Conservation (phyloP, 2,329 filamentous ascomycete species). For the Fusarium coicis region DNA sequence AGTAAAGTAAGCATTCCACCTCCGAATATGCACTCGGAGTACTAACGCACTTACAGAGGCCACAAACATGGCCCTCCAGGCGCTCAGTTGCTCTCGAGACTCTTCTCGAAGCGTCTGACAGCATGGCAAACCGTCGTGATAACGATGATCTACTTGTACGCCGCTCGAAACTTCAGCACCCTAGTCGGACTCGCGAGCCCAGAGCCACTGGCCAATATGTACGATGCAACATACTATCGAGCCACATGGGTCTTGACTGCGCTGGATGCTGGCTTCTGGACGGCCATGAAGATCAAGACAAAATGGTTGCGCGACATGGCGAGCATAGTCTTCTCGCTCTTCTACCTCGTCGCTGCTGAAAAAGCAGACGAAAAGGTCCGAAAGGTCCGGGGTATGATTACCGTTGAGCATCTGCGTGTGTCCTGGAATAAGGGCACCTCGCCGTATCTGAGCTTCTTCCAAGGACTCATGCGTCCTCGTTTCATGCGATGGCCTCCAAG, state of each 20-base stretch:
- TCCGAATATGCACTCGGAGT: background rate
- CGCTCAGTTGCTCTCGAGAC: constrained; percentile 75
- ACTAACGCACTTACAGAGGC: constrained; percentile 66
- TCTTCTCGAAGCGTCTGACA: constrained; percentile 78
- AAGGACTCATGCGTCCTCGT: constrained; percentile 78
- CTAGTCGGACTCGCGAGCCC: constrained; percentile 90
- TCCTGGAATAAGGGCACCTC: constrained; percentile 96
- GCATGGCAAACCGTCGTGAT: constrained; percentile 90
- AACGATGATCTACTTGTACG: constrained; percentile 91
- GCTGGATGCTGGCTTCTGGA: constrained; percentile 97
- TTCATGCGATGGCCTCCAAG: constrained; percentile 85
- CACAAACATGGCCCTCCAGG: constrained; percentile 88
- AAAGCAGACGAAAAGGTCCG: constrained; percentile 96
- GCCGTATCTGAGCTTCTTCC: constrained; percentile 81
- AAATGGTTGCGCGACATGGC: constrained; percentile 86
- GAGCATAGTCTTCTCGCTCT: constrained; percentile 85
- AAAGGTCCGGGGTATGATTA: constrained; percentile 86
- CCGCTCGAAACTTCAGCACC: constrained; percentile 92
- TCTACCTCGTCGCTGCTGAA: constrained; percentile 93
- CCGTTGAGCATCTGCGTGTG: constrained; percentile 89
- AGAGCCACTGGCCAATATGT: constrained; percentile 93
- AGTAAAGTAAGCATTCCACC: constrained; percentile 65
- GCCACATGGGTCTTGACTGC: constrained; percentile 97
- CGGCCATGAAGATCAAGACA: constrained; percentile 86
- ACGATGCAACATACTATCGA: constrained; percentile 90